A percentile compares a stretch with the other conserved stretches of the same genome.
Conservation (phyloP, 1,139 yeast species). For the Taphrina pruni region DNA sequence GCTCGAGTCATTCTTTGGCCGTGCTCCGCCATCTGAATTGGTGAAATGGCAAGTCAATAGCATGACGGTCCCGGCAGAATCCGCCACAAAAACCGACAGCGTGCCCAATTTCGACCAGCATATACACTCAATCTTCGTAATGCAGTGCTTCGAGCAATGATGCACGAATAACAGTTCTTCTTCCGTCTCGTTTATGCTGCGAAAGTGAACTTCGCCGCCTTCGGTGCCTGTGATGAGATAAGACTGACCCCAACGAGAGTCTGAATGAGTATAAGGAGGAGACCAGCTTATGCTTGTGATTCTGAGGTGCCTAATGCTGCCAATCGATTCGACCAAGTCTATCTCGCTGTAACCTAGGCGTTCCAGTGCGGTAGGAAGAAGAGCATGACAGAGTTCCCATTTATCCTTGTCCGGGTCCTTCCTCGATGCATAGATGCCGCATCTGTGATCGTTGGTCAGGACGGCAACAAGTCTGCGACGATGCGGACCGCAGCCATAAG, state of each 20-base stretch:
- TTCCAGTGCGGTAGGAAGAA: background rate
- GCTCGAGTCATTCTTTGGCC: background rate
- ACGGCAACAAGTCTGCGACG: conserved; percentile 4
- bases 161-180: background rate
- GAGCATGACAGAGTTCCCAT: conserved; percentile 20
- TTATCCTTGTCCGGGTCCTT: conserved; percentile 17
- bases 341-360: background rate
- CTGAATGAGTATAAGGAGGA: background rate
- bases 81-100: background rate
- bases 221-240: conserved; percentile 20
- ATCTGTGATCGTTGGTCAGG: conserved; percentile 18
- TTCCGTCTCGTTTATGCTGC: background rate
- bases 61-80: conserved; percentile 2
- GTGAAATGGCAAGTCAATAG: background rate
- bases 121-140: background rate
- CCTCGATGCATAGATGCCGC: conserved; percentile 11
- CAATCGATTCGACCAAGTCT: background rate
- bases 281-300: conserved; percentile 18
- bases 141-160: conserved; percentile 5
- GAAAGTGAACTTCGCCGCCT: conserved; percentile 14
- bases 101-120: conserved; percentile 6
- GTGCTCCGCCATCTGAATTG: background rate
- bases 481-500: background rate
- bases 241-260: conserved; percentile 15
- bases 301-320: conserved; percentile 6